Evolutionary conservation across 1,284 basidiomycete genomes (phyloP), one percentile per base, ranked within the genome.

Genomic region (Rhodotorula mucilaginosa): DNA sequence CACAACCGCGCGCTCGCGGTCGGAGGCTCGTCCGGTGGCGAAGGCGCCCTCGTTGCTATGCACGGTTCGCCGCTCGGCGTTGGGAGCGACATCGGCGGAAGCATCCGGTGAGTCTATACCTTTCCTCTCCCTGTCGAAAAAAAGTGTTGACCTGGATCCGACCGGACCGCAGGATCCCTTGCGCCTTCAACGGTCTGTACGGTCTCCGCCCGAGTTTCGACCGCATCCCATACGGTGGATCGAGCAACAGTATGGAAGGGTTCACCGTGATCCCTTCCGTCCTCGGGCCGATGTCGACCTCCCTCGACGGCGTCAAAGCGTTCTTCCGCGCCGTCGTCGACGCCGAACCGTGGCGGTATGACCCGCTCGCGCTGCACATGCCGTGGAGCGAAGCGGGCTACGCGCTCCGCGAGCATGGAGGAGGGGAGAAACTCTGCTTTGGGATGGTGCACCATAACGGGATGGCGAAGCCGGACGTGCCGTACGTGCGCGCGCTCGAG

Each of bases 81-180:
- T 16, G 89, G 89, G 18, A 87, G 87, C 5, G 89, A 90, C 78
- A 85, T 90, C 51, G 89, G 89, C 62, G 92, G 92, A 39, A 79
- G 79, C 88, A 70, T 84, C 16, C 49, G 54, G 71, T 76, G 48
- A 34, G 64, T 2, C n/a, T n/a, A 12, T 12, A 16, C 3, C 26
- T 34, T 31, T 2, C 15, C 23, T 48, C 34, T 7, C 34, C 34
- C 34, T 7, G 21, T 8, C 19, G 6, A 23, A 8, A 5, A 18
- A 6, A 26, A 49, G 29, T 2, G 0, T n/a, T 56, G 58, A 46
- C 23, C 26, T 0, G 23, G 26, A n/a, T 5, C 23, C 31, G 21
- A 7, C 19, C 26, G 19, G 10, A 4, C 54, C 54, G 31, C 34
- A 58, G 69, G 21, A 88, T 90, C 67, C 91, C 91, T 7, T 81